phyloP scores from a whole-genome alignment of 257 asterid genomes.

The Ajuga chamaepitys region DNA sequence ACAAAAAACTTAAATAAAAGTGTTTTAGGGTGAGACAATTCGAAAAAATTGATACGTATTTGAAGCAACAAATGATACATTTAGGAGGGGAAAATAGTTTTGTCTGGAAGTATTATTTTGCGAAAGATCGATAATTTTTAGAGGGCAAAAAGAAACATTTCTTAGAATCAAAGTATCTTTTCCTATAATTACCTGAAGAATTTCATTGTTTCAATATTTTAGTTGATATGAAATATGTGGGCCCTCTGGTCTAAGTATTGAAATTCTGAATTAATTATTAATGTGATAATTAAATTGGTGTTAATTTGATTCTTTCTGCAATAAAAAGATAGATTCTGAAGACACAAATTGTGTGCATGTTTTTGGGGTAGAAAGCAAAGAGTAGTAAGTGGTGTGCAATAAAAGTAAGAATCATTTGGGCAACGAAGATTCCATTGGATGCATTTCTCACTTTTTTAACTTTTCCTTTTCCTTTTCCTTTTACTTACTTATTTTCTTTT shows the following conservation, averaged over 20 bases:
- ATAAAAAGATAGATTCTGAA: conserved; percentile 25
- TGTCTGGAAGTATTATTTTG: no score
- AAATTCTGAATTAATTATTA: not conserved
- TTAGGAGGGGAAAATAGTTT: no score
- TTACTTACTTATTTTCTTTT: conserved; percentile 2
- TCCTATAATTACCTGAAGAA: no score
- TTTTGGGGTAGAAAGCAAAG: conserved; percentile 15
- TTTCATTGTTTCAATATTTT: no score
- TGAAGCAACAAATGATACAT: no score
- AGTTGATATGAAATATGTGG: not conserved
- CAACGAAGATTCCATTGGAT: conserved; percentile 14
- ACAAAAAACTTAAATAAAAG: no score
- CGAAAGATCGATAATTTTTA: no score
- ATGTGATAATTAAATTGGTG: conserved; percentile 3
- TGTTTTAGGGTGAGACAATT: no score
- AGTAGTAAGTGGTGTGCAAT: conserved; percentile 21
- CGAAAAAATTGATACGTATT: no score
- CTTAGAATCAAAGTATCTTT: no score
- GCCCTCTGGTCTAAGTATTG: not conserved
- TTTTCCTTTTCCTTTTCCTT: conserved; percentile 11
- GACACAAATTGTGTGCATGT: conserved; percentile 17
- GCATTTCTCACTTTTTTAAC: conserved; percentile 21
- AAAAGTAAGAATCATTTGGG: conserved; percentile 21
- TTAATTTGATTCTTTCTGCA: conserved; percentile 13
- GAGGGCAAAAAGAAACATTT: no score